phyloP scores from a whole-genome alignment of 176 grass and related monocot genomes.

The maize (Zea mays) region Zm-B73-REFERENCE-NAM-5.0 NC_050100.1:80004001-80004500 shows the following conservation, averaged over 20 bases:
- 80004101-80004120: slow-evolving; percentile 18
- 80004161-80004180: slow-evolving; percentile 27
- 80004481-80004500: neutral
- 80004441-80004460: no score
- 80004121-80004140: neutral
- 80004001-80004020: slow-evolving; percentile 6
- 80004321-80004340: no score
- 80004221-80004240: slow-evolving; percentile 8
- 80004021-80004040: slow-evolving; percentile 10
- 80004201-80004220: neutral
- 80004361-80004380: no score
- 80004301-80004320: no score
- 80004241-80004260: slow-evolving; percentile 12
- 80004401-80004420: no score
- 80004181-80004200: neutral
- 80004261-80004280: neutral
- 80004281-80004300: slow-evolving; percentile 33
- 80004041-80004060: neutral
- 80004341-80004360: no score
- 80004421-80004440: no score
- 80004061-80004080: slow-evolving; percentile 27
- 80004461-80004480: no score
- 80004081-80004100: slow-evolving; percentile 17
- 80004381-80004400: no score
- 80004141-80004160: slow-evolving; percentile 30